phyloP scores from a whole-genome alignment of 202 grass and related monocot genomes.

The Dendrocalamus latiflorus region DNA sequence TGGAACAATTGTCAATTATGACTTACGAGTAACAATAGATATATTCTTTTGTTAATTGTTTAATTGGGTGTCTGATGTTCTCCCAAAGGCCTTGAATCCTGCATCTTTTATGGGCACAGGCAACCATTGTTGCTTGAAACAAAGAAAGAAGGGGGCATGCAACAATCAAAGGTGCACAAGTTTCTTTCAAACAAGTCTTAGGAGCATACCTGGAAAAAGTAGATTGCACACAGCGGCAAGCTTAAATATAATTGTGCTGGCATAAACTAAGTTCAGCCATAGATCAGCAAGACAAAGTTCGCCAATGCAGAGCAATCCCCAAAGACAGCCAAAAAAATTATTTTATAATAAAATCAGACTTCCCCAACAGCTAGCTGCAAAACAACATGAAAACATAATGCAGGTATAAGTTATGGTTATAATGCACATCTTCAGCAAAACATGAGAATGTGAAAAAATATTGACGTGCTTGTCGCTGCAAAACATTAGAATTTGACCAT shows the following conservation, averaged over 20 bases:
- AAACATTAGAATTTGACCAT: not conserved
- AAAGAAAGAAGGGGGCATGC: not conserved
- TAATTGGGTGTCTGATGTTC: not conserved
- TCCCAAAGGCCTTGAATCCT: not conserved
- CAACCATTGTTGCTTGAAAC: not conserved
- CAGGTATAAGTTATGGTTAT: not conserved
- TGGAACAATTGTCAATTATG: not conserved
- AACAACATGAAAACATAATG: slow-evolving; percentile 9
- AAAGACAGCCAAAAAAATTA: not conserved
- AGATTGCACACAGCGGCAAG: not conserved
- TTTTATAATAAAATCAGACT: slow-evolving; percentile 21
- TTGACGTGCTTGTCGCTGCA: not conserved
- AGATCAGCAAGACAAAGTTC: not conserved
- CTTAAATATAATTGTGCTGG: not conserved
- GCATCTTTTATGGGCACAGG: not conserved
- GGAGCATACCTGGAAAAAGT: slow-evolving; percentile 29
- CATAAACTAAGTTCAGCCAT: not conserved
- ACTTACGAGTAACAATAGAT: not conserved
- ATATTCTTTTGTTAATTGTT: not conserved
- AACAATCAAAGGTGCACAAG: not conserved
- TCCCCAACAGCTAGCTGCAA: slow-evolving; percentile 49
- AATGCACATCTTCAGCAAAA: slow-evolving; percentile 12
- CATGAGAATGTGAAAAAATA: not conserved
- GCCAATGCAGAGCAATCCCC: not conserved
- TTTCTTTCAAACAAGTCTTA: not conserved